Evolutionary conservation across 345 rosid species (phyloP).

Genomic region (Garcia nutans): DNA sequence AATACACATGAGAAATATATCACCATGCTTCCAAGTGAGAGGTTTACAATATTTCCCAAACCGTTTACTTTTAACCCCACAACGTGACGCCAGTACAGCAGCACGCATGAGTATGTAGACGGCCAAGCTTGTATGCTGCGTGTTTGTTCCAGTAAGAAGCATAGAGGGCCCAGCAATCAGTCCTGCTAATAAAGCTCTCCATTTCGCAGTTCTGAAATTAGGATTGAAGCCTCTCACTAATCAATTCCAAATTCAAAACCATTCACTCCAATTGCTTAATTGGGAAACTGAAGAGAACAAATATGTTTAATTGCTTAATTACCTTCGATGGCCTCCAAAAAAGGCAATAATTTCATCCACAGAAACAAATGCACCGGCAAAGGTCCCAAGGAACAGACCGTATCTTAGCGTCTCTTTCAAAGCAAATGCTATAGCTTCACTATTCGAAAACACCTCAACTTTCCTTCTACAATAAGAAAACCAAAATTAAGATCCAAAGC

Average conservation of each 20-base stretch:
- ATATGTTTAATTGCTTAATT: conserved; percentile 15
- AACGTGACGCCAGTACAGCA: conserved; percentile 82
- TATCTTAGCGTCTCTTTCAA: conserved; percentile 86
- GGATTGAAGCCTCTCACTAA: conserved; percentile 3
- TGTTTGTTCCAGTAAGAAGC: conserved; percentile 80
- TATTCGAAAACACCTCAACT: conserved; percentile 53
- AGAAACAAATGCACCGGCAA: conserved; percentile 82
- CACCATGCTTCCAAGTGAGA: conserved; percentile 98
- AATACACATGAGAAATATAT: conserved; percentile 91
- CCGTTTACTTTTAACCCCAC: conserved; percentile 87
- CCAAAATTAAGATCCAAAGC: not conserved
- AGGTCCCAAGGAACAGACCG: conserved; percentile 86
- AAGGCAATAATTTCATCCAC: conserved; percentile 74
- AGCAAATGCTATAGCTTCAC: conserved; percentile 62
- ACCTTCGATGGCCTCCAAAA: conserved; percentile 76
- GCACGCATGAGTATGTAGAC: conserved; percentile 94
- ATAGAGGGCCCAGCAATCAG: conserved; percentile 91
- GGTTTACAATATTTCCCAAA: conserved; percentile 82
- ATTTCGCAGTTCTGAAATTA: conserved; percentile 65
- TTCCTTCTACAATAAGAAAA: conserved; percentile 42
- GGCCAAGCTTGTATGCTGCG: conserved; percentile 83
- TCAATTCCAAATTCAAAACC: conserved; percentile 13
- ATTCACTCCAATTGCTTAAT: not conserved
- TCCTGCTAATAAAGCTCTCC: conserved; percentile 91
- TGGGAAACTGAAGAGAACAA: conserved; percentile 10